These are phyloP conservation scores for Ogataea pilisensis DNA, from an alignment of 805 yeast genomes.

Conservation along the genomic window DNA sequence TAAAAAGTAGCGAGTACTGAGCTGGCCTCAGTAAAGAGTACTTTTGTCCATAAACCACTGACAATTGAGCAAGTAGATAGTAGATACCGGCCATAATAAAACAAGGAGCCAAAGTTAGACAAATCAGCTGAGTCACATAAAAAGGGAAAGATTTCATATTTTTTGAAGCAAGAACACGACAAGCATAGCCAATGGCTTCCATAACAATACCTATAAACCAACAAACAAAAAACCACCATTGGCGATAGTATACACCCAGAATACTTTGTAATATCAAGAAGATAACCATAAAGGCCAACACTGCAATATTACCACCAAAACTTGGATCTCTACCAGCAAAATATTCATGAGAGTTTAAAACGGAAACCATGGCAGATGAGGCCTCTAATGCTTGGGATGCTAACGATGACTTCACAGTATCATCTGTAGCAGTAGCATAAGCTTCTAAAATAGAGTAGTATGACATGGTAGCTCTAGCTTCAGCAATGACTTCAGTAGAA, in stretches of 20 bases:
- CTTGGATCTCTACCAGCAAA: constrained; percentile 47
- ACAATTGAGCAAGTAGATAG: constrained; percentile 60
- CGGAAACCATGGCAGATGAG: constrained; percentile 14
- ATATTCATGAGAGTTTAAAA: constrained; percentile 15
- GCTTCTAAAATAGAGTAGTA: constrained; percentile 22
- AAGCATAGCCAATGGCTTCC: constrained; percentile 52
- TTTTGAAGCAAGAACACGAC: constrained; percentile 49
- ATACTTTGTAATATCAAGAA: constrained; percentile 40
- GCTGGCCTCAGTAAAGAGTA: constrained; percentile 53
- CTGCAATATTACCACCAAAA: constrained; percentile 53
- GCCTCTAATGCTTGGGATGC: constrained; percentile 22
- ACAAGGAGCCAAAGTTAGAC: constrained; percentile 76
- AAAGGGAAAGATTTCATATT: constrained; percentile 32
- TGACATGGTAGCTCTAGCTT: constrained; percentile 22
- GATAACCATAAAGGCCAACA: constrained; percentile 51
- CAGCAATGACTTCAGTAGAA: neutral
- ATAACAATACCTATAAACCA: constrained; percentile 53
- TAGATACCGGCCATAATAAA: constrained; percentile 82
- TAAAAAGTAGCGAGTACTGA: constrained; percentile 60
- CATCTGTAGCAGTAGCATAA: constrained; percentile 24
- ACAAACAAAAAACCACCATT: constrained; percentile 65
- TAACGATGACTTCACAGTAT: constrained; percentile 8
- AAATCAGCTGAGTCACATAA: constrained; percentile 61
- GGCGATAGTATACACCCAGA: constrained; percentile 43
- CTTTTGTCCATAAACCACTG: constrained; percentile 56